These are phyloP conservation scores for Paralagenidium karlingii DNA, from an alignment of 352 stramenopile species.

Conservation along the genomic window DNA sequence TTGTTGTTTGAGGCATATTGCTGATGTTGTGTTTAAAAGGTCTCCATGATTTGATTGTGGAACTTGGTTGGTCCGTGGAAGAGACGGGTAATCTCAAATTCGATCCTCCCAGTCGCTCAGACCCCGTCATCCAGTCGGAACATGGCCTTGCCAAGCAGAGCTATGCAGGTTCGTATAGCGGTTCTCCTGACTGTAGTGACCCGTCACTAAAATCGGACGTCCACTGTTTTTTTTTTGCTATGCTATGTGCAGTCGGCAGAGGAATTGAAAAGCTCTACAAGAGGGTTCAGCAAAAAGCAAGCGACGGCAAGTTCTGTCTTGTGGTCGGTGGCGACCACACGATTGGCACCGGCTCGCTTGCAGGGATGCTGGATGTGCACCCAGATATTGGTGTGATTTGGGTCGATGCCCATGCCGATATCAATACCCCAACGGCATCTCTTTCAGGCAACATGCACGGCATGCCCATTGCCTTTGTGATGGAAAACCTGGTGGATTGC, in stretches of 20 bases:
- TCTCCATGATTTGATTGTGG: conserved; percentile 64
- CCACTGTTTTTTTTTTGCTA: neutral
- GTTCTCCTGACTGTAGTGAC: neutral
- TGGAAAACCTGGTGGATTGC: conserved; percentile 83
- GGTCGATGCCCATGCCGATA: conserved; percentile 97
- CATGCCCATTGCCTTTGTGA: conserved; percentile 94
- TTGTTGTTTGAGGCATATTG: neutral
- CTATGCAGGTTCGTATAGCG: conserved; percentile 44
- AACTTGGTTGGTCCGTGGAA: conserved; percentile 75
- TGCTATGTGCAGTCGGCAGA: conserved; percentile 60
- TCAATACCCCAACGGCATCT: conserved; percentile 91
- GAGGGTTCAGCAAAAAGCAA: conserved; percentile 75
- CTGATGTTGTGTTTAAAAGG: conserved; percentile 8
- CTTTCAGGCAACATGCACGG: conserved; percentile 96
- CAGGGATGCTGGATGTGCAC: conserved; percentile 82
- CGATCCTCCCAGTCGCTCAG: conserved; percentile 21
- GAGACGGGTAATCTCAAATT: conserved; percentile 77
- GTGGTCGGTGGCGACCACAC: conserved; percentile 95
- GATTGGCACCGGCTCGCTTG: conserved; percentile 88
- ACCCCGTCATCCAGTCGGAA: conserved; percentile 49
- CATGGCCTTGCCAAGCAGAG: conserved; percentile 68
- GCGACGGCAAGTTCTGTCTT: conserved; percentile 89
- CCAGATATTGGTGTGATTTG: conserved; percentile 94
- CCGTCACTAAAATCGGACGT: too few relatives aligned
- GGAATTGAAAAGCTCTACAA: conserved; percentile 71